Evolutionary conservation across 768 basidiomycete genomes (phyloP).

Genomic region (Kwoniella mangroviensis): DNA sequence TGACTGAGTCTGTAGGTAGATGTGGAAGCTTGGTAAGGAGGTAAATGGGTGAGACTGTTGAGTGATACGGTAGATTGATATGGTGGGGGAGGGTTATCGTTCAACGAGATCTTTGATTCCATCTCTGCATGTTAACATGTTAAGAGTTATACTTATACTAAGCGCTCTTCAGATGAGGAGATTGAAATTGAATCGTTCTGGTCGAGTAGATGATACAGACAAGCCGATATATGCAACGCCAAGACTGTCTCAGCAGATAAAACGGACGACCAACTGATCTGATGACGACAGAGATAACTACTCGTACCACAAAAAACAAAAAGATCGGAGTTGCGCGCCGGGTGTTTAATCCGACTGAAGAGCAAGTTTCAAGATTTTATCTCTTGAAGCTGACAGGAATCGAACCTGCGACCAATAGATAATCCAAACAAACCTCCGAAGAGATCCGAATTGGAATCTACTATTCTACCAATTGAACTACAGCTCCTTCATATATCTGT

Average conservation of each 20-base stretch:
- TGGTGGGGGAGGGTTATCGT: background rate
- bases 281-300: background rate
- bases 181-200: too few relatives aligned
- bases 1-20: background rate
- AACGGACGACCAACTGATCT: background rate
- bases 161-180: too few relatives aligned
- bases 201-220: too few relatives aligned
- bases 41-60: background rate
- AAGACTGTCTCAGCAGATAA: background rate
- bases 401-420: slow-evolving; percentile 20
- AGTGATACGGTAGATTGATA: background rate
- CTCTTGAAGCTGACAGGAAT: slow-evolving; percentile 20
- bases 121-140: background rate
- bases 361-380: slow-evolving; percentile 11
- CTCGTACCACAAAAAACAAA: background rate
- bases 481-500: background rate
- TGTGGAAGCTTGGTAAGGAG: background rate
- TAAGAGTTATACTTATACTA: too few relatives aligned
- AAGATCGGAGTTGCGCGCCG: slow-evolving; percentile 1
- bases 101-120: background rate
- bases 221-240: too few relatives aligned
- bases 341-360: background rate
- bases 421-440: slow-evolving; percentile 5
- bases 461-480: slow-evolving; percentile 20
- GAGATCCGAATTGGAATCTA: slow-evolving; percentile 9